Base-by-base conservation (phyloP, 257 asterid species). In the Capsicum rhomboideum region DNA sequence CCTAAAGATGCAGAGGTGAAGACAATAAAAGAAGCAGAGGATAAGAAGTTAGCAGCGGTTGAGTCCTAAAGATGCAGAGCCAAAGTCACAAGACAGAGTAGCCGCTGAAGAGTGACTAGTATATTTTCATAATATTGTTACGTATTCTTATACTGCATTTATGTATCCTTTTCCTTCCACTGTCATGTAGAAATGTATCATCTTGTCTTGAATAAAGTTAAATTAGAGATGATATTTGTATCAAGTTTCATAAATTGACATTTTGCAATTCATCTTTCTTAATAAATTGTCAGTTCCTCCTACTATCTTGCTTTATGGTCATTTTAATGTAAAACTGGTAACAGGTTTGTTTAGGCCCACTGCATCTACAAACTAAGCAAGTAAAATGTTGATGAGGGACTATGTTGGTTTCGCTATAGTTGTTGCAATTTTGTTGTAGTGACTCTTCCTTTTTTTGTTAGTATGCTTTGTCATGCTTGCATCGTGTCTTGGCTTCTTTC, bases 1-100 rank as follows among this genome's bases (percentile, higher is more conserved):
- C 66, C 90, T 37, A 74, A 85, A 42, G 88, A 75, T 55, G 86
- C 80, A 10, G 88, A 84, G 82, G 8, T 89, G 89, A 91, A 56
- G 90, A 82, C 86, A 90, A 89, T 93, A 20, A 90, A 91, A 84
- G 96, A 83, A 82, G 84, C 88, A 0, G 94, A 90, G 88, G 88
- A 75, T 34, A 88, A 88, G 86, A 89, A 79, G 72, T 52, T 66
- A 46, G 87, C 23, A 20, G 37, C 12, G 85, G 88, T 66, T 58
- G 87, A 86, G 9, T 59, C 66, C 90, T 37, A 74, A 85, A 42
- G 88, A 75, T 55, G 86, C 80, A 10, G 88, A 84, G 82, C 84
- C 40, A 6, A 89, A 86, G 46, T 80, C 37, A 56, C 10, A 86
- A 54, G 86, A 80, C 2, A 42, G 61, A 44, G 82, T 26, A 72